Base-by-base conservation (phyloP, 148 eudicot genomes). In the Chenopodium suecicum region DNA sequence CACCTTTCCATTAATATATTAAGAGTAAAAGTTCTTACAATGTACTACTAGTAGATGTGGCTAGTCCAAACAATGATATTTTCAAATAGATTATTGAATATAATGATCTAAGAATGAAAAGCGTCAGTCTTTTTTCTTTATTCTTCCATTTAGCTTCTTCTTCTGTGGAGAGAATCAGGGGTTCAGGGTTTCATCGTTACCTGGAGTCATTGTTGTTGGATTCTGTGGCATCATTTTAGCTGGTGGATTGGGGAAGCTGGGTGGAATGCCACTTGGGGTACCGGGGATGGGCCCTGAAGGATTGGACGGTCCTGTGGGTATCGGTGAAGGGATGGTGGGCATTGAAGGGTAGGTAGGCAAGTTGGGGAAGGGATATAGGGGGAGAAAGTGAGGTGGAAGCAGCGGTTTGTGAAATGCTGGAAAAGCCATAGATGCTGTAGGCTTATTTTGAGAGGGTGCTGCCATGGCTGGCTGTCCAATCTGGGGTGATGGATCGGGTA, bases 331-430 rank as follows among this genome's bases (percentile, higher is more conserved):
- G 20, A 78, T 7, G n/a, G 47, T 37, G 10, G 76, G 70, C 9
- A 67, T 9, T 29, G 70, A 74, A 29, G 80, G 84, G 29, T 76
- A 69, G 47, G 32, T 69, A 1, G 86, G 86, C 73, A 80, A 72
- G 62, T 68, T 79, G 0, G 86, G 86, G 74, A 77, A 76, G 25
- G 83, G 86, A 1, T 80, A 22, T 32, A 75, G 3, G 13, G 86
- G 86, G 64, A 79, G 70, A 41, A 79, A 76, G 71, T 80, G 82
- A 8, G 86, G 86, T 44, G 86, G 86, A 22, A 84, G 11, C 29
- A 70, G 70, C 1, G 82, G 86, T 37, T 81, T 76, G 47, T 80
- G 86, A 80, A 80, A 84, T 23, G 52, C 58, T 17, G 86, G 86
- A 71, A 80, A 80, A 20, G 64, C 76, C 14, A 47, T 76, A 0